Base-by-base conservation (phyloP, 345 rosid genomes). In the Turnera subulata region DNA sequence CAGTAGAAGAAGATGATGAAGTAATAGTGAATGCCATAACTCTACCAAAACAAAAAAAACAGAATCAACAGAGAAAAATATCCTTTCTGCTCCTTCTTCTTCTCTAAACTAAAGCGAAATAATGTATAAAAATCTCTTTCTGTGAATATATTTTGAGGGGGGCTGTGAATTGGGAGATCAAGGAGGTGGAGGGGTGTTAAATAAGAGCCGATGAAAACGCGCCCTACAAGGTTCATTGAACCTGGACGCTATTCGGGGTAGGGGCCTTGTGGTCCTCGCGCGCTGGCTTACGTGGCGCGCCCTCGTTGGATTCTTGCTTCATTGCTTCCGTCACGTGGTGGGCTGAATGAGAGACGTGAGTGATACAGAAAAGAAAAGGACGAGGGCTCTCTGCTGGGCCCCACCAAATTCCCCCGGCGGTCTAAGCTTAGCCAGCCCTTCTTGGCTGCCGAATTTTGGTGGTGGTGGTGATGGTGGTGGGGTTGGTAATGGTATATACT, bases 1-100 rank as follows among this genome's bases (percentile, higher is more conserved):
- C 56, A 47, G 74, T 46, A 3, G 88, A 76, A 65, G 82, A 71
- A 63, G 86, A 71, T 39, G 75, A 29, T 39, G 75, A 29, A 4
- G 57, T 44, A 32, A 75, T 70, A 43, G 79, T 65, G 32, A 77
- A 66, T 11, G 86, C 83, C 90, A 82, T 82, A 11, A n/a, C 5
- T 14, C 10, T n/a, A n/a, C 6, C 24, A 5, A 46, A n/a, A 26
- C 8, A 49, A 23, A 19, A 46, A 18, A 11, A 46, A n/a, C 4
- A 19, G 6, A 13, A 14, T 10, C 5, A 40, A 0, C 14, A 42
- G 16, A 2, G 5, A 5, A 40, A 7, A 35, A 37, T 23, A 20
- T n/a, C 10, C 0, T 29, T 38, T 39, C 51, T 25, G 26, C 18
- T 38, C 29, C 35, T 29, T 8, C 35, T 38, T 38, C 35, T 29